These are phyloP conservation scores for Atkinsonella texensis DNA, from an alignment of 2,329 filamentous ascomycete species.

Conservation along the genomic window DNA sequence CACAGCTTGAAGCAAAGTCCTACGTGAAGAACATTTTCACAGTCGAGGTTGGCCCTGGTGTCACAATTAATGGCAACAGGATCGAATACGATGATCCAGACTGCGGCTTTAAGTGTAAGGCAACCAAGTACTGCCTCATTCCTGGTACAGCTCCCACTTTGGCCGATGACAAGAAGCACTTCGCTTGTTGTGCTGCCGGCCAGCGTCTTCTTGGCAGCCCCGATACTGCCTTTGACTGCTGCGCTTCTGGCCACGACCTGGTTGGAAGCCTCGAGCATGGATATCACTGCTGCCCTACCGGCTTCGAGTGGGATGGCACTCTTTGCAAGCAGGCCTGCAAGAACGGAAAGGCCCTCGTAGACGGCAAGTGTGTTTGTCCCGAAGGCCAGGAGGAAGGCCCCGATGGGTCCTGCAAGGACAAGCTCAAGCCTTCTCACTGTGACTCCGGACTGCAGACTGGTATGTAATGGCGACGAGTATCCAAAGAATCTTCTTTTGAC, in stretches of 20 bases:
- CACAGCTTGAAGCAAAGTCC: slow-evolving; percentile 4
- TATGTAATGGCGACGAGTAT: not conserved
- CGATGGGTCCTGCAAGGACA: not conserved
- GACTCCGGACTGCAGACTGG: slow-evolving; percentile 1
- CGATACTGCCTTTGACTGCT: slow-evolving; percentile 11
- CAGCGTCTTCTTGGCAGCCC: slow-evolving; percentile 8
- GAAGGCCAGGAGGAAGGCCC: not conserved
- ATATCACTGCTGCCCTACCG: slow-evolving; percentile 10
- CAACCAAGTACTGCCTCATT: slow-evolving; percentile 1
- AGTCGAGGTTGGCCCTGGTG: slow-evolving; percentile 6
- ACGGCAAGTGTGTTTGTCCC: slow-evolving; percentile 9
- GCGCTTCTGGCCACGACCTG: slow-evolving; percentile 10
- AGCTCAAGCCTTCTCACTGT: slow-evolving; percentile 1
- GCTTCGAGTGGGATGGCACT: slow-evolving; percentile 7
- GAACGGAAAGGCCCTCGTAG: slow-evolving; percentile 9
- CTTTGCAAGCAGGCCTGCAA: slow-evolving; percentile 9
- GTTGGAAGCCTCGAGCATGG: slow-evolving; percentile 5
- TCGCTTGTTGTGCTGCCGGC: slow-evolving; percentile 6
- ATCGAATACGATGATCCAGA: slow-evolving; percentile 9
- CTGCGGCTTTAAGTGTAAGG: slow-evolving; percentile 5
- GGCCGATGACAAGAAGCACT: slow-evolving; percentile 8
- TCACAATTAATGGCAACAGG: slow-evolving; percentile 6
- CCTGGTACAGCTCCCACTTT: slow-evolving; percentile 5
- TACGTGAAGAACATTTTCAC: slow-evolving; percentile 7
- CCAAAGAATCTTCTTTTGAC: not conserved